phyloP scores from a whole-genome alignment of 805 yeast genomes.

The Hanseniaspora meyeri region DNA sequence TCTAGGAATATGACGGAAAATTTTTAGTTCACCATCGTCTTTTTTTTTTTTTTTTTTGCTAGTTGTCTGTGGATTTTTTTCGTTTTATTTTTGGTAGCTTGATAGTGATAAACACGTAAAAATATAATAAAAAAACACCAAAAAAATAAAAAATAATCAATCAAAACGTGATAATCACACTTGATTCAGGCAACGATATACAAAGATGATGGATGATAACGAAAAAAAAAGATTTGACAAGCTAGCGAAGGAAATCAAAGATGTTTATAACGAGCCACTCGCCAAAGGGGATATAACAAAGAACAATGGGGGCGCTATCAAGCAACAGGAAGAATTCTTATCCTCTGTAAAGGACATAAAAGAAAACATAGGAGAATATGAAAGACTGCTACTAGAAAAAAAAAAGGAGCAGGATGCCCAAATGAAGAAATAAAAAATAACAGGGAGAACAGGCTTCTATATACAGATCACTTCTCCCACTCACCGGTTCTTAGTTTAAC shows the following conservation, averaged over 20 bases:
- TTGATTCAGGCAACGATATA: no score
- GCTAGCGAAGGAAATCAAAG: background rate
- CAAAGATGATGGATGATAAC: background rate
- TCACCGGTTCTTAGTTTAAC: constrained; percentile 4
- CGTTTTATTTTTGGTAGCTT: no score
- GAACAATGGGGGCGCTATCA: background rate
- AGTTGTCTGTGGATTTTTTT: no score
- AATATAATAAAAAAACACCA: no score
- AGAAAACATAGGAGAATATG: background rate
- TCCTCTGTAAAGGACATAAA: background rate
- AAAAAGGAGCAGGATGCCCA: background rate
- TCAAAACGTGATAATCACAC: no score
- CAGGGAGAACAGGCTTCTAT: no score
- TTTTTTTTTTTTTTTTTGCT: no score
- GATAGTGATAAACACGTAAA: no score
- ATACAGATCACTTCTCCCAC: constrained; percentile 4
- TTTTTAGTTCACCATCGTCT: no score
- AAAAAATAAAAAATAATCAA: no score
- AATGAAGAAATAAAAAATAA: background rate
- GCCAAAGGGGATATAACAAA: background rate
- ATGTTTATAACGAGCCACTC: background rate
- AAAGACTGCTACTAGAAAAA: background rate
- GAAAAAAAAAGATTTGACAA: background rate
- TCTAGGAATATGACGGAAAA: no score
- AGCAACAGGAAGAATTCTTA: background rate